Base-by-base conservation (phyloP, 257 asterid genomes). In the Solanum chaucha region DNA sequence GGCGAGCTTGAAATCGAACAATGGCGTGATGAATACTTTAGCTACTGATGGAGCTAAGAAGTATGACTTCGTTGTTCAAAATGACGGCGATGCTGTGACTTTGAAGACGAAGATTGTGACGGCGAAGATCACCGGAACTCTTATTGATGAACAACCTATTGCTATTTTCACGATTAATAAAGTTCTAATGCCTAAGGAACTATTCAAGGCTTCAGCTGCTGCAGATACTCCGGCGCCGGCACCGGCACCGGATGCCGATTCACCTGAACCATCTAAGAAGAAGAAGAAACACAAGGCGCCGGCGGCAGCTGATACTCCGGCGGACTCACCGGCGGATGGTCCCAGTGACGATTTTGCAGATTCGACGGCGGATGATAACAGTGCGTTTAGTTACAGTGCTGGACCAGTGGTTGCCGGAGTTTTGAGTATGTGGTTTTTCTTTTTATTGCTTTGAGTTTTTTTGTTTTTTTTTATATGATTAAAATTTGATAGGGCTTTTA, bases 221-320 rank as follows among this genome's bases (percentile, higher is more conserved):
- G 32, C 71, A n/a, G 89, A 90, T 17, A 82, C 92, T 0, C 93
- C 94, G 32, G 93, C 95, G 9, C 97, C 97, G 8, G 93, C 94
- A 0, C 97, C 94, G 11, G 92, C 92, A 3, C 94, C 96, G 1
- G 94, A 26, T 24, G 93, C 92, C 1, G 90, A 87, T 3, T 78
- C 95, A 1, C 94, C 94, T 4, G 85, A 86, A 59, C 51, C 90
- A 24, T 64, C 87, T 6, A 92, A 83, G 88, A 87, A 70, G 88
- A 87, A 70, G 88, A 91, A 92, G 87, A 78, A 78, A 46, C 94
- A 93, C 55, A 92, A 88, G 80, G 78, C 94, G 1, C 91, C 95
- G 2, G 90, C 93, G 51, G 91, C 93, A 4, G 91, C 94, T 30
- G 89, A 90, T 12, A 81, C 93, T 5, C 90, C 87, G 1, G 83